Percentiles rank a stretch among this genome's conserved stretches.
Evolutionary conservation across 2,329 filamentous ascomycete species (phyloP).

Genomic region (Penicillium hesseltinei): DNA sequence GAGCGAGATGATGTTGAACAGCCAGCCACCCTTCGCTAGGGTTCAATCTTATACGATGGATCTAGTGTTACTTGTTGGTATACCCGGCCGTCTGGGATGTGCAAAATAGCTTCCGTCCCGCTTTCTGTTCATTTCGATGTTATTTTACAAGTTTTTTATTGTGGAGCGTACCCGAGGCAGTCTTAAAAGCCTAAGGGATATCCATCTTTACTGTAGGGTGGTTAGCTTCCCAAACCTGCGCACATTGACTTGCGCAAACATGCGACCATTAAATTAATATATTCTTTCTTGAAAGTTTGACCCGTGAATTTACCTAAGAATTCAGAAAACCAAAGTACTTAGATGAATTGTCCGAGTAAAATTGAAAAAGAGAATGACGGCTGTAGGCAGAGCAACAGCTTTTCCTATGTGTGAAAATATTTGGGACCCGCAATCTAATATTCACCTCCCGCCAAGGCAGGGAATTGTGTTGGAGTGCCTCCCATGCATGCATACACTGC

Average conservation of each 20-base stretch:
- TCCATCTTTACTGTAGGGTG: background rate
- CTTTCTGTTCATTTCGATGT: background rate
- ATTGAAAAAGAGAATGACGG: too few relatives aligned
- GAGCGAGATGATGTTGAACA: background rate
- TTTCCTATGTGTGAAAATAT: too few relatives aligned
- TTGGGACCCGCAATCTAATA: too few relatives aligned
- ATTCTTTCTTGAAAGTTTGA: background rate
- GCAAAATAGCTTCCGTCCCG: background rate
- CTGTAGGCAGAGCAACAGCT: too few relatives aligned
- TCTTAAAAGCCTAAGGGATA: background rate
- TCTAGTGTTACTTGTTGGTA: background rate
- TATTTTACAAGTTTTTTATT: background rate
- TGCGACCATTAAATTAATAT: background rate
- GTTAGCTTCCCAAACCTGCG: background rate
- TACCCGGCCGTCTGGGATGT: background rate
- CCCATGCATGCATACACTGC: too few relatives aligned
- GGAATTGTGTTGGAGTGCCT: background rate
- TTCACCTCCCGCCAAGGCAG: background rate
- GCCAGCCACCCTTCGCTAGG: too few relatives aligned
- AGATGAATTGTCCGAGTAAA: background rate
- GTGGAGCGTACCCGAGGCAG: background rate
- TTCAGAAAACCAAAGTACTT: background rate
- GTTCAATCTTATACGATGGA: too few relatives aligned
- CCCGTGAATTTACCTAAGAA: background rate
- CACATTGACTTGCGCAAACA: background rate